These are phyloP conservation scores for Salix exigua DNA, from an alignment of 345 rosid genomes.

Conservation along the genomic window DNA sequence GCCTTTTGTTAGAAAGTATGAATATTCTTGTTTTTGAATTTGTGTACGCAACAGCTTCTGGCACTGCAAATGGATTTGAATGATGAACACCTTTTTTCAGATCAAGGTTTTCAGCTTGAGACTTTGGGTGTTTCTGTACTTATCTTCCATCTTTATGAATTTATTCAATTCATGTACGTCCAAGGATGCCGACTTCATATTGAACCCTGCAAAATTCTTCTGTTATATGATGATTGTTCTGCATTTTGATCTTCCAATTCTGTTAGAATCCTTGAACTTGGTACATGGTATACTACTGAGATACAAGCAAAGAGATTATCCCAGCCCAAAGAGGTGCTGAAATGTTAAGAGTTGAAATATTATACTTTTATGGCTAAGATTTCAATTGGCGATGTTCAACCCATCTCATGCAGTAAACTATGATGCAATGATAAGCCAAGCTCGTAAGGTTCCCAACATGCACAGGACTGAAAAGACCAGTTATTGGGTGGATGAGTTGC, in stretches of 20 bases:
- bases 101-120: not conserved
- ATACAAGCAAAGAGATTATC: not conserved
- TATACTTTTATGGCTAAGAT: not conserved
- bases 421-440: not conserved
- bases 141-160: not conserved
- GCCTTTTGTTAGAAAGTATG: not conserved
- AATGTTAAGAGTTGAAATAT: not conserved
- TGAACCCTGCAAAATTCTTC: not conserved
- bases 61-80: not conserved
- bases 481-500: too few relatives aligned
- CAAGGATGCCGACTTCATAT: not conserved
- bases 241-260: too few relatives aligned
- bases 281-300: not conserved
- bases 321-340: not conserved
- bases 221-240: too few relatives aligned
- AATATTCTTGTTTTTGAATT: not conserved
- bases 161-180: not conserved
- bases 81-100: not conserved
- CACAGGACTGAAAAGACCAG: not conserved
- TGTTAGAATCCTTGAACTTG: too few relatives aligned
- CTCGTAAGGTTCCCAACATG: not conserved
- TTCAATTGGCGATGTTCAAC: not conserved
- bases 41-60: not conserved
- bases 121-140: not conserved
- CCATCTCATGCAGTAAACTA: not conserved